Evolutionary conservation across 78 protist genomes (phyloP), one percentile per base, ranked within the genome.

Genomic region (Diacronema lutheri): DNA sequence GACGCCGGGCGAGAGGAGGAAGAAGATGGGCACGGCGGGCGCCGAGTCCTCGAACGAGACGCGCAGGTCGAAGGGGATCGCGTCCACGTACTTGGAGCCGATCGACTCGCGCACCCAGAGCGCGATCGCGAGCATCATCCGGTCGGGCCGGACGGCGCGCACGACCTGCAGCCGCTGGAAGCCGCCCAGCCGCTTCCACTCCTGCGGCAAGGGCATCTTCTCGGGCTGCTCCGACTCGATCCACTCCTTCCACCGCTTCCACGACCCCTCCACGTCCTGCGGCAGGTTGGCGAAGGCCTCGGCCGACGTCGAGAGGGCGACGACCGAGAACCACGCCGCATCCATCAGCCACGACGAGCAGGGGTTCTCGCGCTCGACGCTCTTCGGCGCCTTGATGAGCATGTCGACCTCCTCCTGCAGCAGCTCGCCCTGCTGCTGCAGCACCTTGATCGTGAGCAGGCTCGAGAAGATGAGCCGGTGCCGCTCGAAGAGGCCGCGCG

Each of bases 1-100:
- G 37, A 81, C 94, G 35, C 97, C 98, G n/a, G 97, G 93, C 29
- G 95, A 89, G 38, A 94, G 90, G 37, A 96, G 92, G 88, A 96
- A 94, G 90, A 96, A 92, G 66, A 94, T 38, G 20, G 97, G 97
- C 23, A 77, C 77, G 21, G 60, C 12, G 6, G 90, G 80, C 38
- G 72, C 68, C 4, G 93, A 38, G 35, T 92, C 93, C 50, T 84
- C 83, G 84, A 86, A 89, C 26, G 93, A 68, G 44, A 31, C 38
- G 26, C 0, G 38, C 38, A 94, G 72, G 50, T 61, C 58, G 29
- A 61, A 57, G 44, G 11, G 19, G 81, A 84, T 61, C 19, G 88
- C 64, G 9, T 33, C 35, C 11, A 65, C 88, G 37, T 71, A 71
- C 21, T 23, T 9, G 11, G 4, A 0, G 31, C 79, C 79, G n/a